Evolutionary conservation across 768 basidiomycete genomes (phyloP).

Genomic region (Pisolithus orientalis): DNA sequence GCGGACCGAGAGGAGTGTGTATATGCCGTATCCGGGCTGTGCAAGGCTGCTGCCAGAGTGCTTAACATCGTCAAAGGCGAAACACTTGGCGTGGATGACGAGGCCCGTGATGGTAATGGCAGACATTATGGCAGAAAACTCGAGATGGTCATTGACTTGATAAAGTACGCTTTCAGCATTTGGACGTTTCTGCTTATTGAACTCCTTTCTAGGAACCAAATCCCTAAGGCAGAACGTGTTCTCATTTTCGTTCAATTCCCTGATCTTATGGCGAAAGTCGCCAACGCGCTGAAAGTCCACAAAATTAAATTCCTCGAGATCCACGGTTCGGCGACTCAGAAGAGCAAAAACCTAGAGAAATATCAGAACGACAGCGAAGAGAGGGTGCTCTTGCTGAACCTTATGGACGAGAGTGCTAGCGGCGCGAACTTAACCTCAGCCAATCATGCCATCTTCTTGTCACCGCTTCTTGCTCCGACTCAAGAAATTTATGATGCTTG

Average conservation of each 20-base stretch:
- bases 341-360: conserved; percentile 76
- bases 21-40: conserved; percentile 59
- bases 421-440: conserved; percentile 90
- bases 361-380: conserved; percentile 81
- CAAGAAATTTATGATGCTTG: conserved; percentile 83
- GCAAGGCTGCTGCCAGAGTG: conserved; percentile 72
- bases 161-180: conserved; percentile 49
- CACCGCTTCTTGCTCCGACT: conserved; percentile 76
- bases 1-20: conserved; percentile 82
- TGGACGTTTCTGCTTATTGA: not conserved
- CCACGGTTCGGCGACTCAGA: conserved; percentile 66
- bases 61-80: conserved; percentile 80
- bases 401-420: conserved; percentile 94
- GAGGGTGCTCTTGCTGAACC: conserved; percentile 79
- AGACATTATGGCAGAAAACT: conserved; percentile 81
- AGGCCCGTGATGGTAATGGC: conserved; percentile 60
- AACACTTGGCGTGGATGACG: conserved; percentile 76
- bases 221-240: conserved; percentile 74
- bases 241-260: conserved; percentile 96
- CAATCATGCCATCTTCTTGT: conserved; percentile 93
- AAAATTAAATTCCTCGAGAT: conserved; percentile 77
- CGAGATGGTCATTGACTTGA: conserved; percentile 67
- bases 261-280: conserved; percentile 88
- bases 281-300: conserved; percentile 68
- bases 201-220: conserved; percentile 42